These are phyloP conservation scores for Lentinus brumalis DNA, from an alignment of 768 basidiomycete genomes.

Conservation along the genomic window DNA sequence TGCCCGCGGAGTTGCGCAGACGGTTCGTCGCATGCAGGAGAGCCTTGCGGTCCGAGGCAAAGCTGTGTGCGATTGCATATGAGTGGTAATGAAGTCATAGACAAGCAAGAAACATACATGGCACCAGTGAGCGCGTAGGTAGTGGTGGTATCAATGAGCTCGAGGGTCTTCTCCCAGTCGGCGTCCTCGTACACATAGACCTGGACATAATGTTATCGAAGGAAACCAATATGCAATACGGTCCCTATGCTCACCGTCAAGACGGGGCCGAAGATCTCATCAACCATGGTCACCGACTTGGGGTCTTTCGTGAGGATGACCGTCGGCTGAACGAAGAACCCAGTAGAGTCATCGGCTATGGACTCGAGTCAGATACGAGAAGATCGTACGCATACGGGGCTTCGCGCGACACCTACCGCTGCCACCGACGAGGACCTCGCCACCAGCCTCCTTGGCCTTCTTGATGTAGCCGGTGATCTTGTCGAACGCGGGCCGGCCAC, in stretches of 20 bases:
- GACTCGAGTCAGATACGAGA: background rate
- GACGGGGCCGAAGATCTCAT: constrained; percentile 98
- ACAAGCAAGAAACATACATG: constrained; percentile 59
- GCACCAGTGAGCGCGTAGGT: constrained; percentile 93
- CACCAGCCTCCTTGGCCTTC: constrained; percentile 88
- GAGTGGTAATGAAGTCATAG: background rate
- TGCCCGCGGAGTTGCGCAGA: constrained; percentile 90
- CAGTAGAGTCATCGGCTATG: constrained; percentile 83
- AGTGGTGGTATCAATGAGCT: constrained; percentile 84
- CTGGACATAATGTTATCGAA: constrained; percentile 37
- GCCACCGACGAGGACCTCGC: constrained; percentile 87
- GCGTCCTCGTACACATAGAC: constrained; percentile 88
- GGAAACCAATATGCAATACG: background rate
- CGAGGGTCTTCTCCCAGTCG: constrained; percentile 83
- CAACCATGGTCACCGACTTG: constrained; percentile 82
- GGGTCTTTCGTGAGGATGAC: constrained; percentile 93
- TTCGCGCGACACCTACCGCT: constrained; percentile 46
- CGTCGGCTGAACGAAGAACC: constrained; percentile 93
- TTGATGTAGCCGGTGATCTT: constrained; percentile 81
- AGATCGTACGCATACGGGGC: background rate
- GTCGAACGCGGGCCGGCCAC: constrained; percentile 86
- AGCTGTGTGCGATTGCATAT: constrained; percentile 47
- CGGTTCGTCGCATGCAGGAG: constrained; percentile 78
- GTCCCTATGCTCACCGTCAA: constrained; percentile 61
- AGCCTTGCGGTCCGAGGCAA: constrained; percentile 78